These are phyloP conservation scores for Prunus dulcis DNA, from an alignment of 306 rosid species.

Conservation along the genomic window DNA sequence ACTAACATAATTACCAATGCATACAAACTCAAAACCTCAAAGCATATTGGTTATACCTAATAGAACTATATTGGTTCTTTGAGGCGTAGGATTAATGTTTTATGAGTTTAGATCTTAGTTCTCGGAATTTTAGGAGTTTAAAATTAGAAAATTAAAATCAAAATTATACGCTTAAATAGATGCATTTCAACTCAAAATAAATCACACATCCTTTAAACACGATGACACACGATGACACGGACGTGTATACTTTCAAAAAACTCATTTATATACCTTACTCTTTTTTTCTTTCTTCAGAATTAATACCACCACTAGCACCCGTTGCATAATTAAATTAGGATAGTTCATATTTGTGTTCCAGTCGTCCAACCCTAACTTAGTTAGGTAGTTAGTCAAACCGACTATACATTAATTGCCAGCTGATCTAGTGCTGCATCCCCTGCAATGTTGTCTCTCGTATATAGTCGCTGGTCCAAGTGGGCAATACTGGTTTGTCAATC, in stretches of 20 bases:
- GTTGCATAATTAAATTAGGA: no score
- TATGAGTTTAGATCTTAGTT: background rate
- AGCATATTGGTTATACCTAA: background rate
- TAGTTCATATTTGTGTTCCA: no score
- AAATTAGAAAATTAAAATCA: background rate
- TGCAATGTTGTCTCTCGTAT: background rate
- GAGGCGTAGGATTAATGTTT: background rate
- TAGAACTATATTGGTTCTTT: background rate
- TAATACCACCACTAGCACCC: no score
- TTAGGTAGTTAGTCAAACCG: background rate
- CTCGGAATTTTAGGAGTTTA: background rate
- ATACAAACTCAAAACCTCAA: background rate
- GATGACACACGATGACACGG: no score
- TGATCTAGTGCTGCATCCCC: background rate
- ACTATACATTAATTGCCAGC: slow-evolving; percentile 6
- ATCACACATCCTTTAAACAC: rapidly evolving
- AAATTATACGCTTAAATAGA: no score
- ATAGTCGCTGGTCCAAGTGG: slow-evolving; percentile 17
- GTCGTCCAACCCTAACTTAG: background rate
- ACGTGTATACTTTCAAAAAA: no score
- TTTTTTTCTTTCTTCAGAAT: no score
- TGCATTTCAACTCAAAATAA: no score
- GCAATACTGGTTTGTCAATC: slow-evolving; percentile 21
- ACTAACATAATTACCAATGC: background rate
- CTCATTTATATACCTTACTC: no score